Base-by-base conservation (phyloP, 1,139 yeast genomes). In the Diutina scorzettiae region DNA sequence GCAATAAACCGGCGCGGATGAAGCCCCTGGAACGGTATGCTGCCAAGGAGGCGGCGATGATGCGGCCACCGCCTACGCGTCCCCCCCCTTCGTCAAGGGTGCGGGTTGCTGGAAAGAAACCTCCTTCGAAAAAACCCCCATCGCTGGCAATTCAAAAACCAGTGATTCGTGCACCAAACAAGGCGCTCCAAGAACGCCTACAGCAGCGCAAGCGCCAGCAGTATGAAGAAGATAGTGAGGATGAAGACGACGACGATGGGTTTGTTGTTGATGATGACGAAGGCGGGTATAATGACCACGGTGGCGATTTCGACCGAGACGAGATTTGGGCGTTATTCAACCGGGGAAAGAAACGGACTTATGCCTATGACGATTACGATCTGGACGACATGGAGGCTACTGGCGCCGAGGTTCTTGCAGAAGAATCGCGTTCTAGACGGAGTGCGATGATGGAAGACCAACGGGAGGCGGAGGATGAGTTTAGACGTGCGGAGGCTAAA, bases 331-430 rank as follows among this genome's bases (percentile, higher is more conserved):
- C 79, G 29, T 73, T 89, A 59, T 83, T 87, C 58, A 81, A 78
- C 54, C 69, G 76, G 43, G 85, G 87, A 3, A 71, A 71, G 49
- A 65, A 70, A 44, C 60, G 80, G 37, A 53, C 64, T 1, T 61
- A 67, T 41, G 62, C 63, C 30, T 68, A 68, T 47, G 77, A 72
- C 45, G 56, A 55, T 41, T 69, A 72, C 42, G 70, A 71, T 29
- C 49, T 53, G 6, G 85, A 80, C 46, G 94, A 84, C 53, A 89
- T 89, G 96, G 96, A 89, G 55, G 96, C 96, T 6, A 81, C 93
- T 1, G 96, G 96, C 18, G 79, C 79, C 24, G 96, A 89, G 50
- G 76, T 89, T 33, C 63, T 86, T 37, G 84, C 75, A 43, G 97
- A 89, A 54, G 97, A 89, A 58, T 71, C 64, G 49, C 58, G 73